Evolutionary conservation across 257 asterid species (phyloP).

Genomic region (Cruciata laevipes): DNA sequence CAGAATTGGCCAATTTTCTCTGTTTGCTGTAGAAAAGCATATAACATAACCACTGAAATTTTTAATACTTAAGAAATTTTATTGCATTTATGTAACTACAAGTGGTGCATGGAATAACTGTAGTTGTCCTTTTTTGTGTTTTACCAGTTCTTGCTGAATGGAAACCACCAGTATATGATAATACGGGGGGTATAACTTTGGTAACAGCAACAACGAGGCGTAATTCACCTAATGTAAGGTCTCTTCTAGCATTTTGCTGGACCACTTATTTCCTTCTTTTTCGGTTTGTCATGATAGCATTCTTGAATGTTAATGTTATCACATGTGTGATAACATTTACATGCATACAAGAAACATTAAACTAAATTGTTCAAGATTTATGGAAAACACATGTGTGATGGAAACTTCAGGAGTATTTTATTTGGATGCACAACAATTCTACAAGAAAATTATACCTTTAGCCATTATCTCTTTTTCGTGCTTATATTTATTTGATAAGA

Average conservation of each 20-base stretch:
- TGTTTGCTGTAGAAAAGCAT: background rate
- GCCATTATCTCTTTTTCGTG: background rate
- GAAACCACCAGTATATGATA: conserved; percentile 93
- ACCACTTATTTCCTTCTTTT: background rate
- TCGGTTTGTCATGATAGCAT: background rate
- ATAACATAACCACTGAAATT: background rate
- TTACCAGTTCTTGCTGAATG: conserved; percentile 84
- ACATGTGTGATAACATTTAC: background rate
- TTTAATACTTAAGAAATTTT: background rate
- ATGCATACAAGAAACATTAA: background rate
- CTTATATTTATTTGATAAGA: background rate
- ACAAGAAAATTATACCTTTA: background rate
- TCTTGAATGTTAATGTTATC: background rate
- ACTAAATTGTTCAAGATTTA: background rate
- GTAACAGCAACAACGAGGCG: conserved; percentile 96
- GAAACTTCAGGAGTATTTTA: background rate
- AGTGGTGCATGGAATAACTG: conserved; percentile 2
- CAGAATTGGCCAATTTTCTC: background rate
- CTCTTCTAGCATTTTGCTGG: conserved; percentile 6
- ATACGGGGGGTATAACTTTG: conserved; percentile 58
- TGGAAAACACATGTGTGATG: background rate
- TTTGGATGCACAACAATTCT: background rate
- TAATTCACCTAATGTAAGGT: conserved; percentile 84
- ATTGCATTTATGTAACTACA: background rate
- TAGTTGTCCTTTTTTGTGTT: conserved; percentile 12